Evolutionary conservation across 495 filamentous ascomycete species (phyloP).

Genomic region (Trichoderma orchidacearum): DNA sequence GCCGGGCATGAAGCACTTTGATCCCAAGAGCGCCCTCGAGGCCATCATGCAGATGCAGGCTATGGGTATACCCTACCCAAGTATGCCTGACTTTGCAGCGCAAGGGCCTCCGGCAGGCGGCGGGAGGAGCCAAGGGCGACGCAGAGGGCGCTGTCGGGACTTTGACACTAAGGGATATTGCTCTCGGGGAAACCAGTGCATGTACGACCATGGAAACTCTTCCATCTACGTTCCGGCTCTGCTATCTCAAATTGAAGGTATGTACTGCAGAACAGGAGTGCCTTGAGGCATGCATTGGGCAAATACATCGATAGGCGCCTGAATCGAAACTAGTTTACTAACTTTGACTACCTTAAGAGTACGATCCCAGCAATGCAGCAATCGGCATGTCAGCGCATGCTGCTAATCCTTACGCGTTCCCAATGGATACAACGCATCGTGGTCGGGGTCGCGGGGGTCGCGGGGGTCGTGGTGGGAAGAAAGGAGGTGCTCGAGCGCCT

Average conservation of each 20-base stretch:
- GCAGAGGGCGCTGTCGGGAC: slow-evolving; percentile 58
- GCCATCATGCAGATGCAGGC: slow-evolving; percentile 59
- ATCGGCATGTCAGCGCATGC: slow-evolving; percentile 10
- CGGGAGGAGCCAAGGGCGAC: slow-evolving; percentile 12
- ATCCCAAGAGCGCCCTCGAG: slow-evolving; percentile 54
- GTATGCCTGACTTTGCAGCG: slow-evolving; percentile 36
- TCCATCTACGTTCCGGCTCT: slow-evolving; percentile 36
- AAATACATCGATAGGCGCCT: too few species aligned
- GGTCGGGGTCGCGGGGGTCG: slow-evolving; percentile 7
- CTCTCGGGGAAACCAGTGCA: slow-evolving; percentile 60
- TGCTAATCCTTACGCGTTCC: neutral
- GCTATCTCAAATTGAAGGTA: slow-evolving; percentile 22
- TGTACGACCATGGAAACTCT: slow-evolving; percentile 66
- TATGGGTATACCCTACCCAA: slow-evolving; percentile 39
- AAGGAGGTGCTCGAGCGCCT: slow-evolving; percentile 37
- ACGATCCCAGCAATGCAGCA: slow-evolving; percentile 65
- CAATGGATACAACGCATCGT: slow-evolving; percentile 1
- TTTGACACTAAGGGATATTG: slow-evolving; percentile 87
- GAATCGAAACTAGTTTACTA: neutral
- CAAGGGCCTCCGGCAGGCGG: slow-evolving; percentile 12
- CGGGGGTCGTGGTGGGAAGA: slow-evolving; percentile 23
- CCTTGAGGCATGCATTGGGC: too few species aligned
- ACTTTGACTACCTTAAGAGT: slow-evolving; percentile 40
- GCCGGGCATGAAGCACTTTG: slow-evolving; percentile 16
- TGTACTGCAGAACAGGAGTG: too few species aligned